phyloP scores from a whole-genome alignment of 2,329 filamentous ascomycete species.

The Claviceps pazoutovae region DNA sequence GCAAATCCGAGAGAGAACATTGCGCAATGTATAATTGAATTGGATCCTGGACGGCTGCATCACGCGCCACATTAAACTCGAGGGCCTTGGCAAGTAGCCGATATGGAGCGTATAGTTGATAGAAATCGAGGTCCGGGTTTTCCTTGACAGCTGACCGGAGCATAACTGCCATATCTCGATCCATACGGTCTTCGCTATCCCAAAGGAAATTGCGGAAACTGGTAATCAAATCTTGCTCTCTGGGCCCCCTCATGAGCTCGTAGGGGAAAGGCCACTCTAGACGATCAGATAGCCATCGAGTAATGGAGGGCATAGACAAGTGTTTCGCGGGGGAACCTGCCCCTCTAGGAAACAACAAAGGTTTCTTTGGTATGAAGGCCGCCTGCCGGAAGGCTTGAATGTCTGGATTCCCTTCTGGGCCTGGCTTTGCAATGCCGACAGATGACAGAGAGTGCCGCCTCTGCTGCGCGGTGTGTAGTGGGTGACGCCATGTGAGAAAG shows the following conservation, averaged over 20 bases:
- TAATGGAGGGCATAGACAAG: constrained; percentile 23
- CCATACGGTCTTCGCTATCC: constrained; percentile 13
- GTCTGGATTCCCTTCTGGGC: constrained; percentile 10
- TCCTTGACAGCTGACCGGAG: constrained; percentile 15
- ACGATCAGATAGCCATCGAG: constrained; percentile 14
- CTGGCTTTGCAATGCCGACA: constrained; percentile 5
- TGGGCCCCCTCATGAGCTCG: constrained; percentile 20
- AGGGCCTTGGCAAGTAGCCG: constrained; percentile 46
- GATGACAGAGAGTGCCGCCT: neutral
- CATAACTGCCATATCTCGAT: constrained; percentile 18
- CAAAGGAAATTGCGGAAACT: constrained; percentile 17
- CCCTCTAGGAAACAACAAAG: constrained; percentile 33
- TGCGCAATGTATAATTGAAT: constrained; percentile 74
- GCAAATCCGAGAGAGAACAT: constrained; percentile 56
- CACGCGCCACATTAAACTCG: constrained; percentile 28
- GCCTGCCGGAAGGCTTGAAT: constrained; percentile 35
- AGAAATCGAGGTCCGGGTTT: constrained; percentile 26
- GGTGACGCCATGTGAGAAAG: constrained; percentile 1
- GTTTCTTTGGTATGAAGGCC: constrained; percentile 38
- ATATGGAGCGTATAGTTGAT: constrained; percentile 46
- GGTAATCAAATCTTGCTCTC: constrained; percentile 8
- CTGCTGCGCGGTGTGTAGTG: neutral
- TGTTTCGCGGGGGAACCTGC: constrained; percentile 19
- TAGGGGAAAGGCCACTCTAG: constrained; percentile 23
- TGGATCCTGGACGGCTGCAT: constrained; percentile 9